These are phyloP conservation scores for Peronospora tabacina DNA, from an alignment of 352 stramenopile genomes.

Conservation along the genomic window DNA sequence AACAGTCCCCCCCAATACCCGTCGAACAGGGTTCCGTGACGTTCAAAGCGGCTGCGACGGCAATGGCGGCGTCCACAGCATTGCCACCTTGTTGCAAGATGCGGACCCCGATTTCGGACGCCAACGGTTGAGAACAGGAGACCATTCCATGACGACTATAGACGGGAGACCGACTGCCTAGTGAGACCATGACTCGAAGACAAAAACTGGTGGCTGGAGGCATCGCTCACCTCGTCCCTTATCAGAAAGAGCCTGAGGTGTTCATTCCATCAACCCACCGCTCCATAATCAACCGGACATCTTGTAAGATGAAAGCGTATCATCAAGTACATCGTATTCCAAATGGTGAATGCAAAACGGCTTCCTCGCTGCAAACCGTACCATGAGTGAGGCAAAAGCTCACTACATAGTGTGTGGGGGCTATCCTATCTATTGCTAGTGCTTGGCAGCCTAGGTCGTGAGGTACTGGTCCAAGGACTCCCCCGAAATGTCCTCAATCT, in stretches of 20 bases:
- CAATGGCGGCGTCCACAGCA: constrained; percentile 89
- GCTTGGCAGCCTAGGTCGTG: constrained; percentile 32
- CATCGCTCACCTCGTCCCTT: no score
- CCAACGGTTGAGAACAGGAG: constrained; percentile 89
- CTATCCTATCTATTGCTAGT: constrained; percentile 29
- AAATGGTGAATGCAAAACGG: constrained; percentile 11
- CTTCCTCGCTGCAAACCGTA: constrained; percentile 7
- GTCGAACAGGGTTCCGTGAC: constrained; percentile 74
- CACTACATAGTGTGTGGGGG: constrained; percentile 16
- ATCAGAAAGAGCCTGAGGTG: no score
- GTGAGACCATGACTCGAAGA: constrained; percentile 30
- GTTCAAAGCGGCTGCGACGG: constrained; percentile 45
- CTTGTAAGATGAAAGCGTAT: background rate
- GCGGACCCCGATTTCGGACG: constrained; percentile 88
- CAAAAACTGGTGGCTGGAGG: background rate
- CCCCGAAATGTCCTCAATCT: constrained; percentile 86
- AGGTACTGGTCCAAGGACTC: constrained; percentile 87
- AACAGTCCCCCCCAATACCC: constrained; percentile 90
- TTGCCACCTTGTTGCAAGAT: constrained; percentile 89
- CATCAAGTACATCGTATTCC: background rate
- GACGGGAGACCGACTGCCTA: constrained; percentile 80
- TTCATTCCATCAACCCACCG: no score
- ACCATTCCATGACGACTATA: constrained; percentile 89
- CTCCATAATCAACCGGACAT: no score
- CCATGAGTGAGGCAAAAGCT: background rate